Evolutionary conservation across 192 early-diverging fungal species (phyloP).

Genomic region (Coemansia sp.): DNA sequence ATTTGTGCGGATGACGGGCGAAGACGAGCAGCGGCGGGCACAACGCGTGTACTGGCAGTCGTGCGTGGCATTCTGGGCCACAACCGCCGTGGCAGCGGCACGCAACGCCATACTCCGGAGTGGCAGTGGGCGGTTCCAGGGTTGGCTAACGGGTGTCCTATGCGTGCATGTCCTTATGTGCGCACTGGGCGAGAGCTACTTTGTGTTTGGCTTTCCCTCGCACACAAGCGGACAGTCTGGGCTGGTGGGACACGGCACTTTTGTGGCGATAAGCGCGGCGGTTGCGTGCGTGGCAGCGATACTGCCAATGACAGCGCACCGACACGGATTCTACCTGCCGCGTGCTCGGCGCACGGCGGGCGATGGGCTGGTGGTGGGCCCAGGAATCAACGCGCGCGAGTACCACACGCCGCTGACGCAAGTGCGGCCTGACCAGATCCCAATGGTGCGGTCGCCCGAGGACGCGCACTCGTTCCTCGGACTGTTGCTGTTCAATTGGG

Average conservation of each 20-base stretch:
- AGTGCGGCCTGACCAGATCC: conserved; percentile 18
- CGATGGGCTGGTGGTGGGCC: neutral
- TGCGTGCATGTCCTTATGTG: conserved; percentile 3
- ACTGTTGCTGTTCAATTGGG: conserved; percentile 56
- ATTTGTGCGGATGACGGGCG: neutral
- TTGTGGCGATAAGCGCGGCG: neutral
- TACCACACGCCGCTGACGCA: conserved; percentile 35
- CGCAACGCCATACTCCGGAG: conserved; percentile 3
- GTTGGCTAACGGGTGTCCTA: neutral
- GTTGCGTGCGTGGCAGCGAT: conserved; percentile 6
- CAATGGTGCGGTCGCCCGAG: conserved; percentile 36
- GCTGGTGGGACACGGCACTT: conserved; percentile 19
- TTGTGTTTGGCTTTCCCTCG: conserved; percentile 8
- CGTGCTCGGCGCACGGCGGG: conserved; percentile 3
- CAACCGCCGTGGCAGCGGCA: neutral
- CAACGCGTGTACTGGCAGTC: conserved; percentile 35
- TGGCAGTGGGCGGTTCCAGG: neutral
- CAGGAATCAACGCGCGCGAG: conserved; percentile 11
- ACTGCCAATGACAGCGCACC: conserved; percentile 24
- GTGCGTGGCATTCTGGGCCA: conserved; percentile 15
- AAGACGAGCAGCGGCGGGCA: neutral
- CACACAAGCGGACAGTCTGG: conserved; percentile 10
- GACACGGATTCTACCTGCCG: conserved; percentile 26
- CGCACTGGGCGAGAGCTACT: conserved; percentile 19
- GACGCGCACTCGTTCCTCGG: conserved; percentile 23